Conservation (phyloP, 352 stramenopile genomes). For the Plasmopara halstedii region DNA sequence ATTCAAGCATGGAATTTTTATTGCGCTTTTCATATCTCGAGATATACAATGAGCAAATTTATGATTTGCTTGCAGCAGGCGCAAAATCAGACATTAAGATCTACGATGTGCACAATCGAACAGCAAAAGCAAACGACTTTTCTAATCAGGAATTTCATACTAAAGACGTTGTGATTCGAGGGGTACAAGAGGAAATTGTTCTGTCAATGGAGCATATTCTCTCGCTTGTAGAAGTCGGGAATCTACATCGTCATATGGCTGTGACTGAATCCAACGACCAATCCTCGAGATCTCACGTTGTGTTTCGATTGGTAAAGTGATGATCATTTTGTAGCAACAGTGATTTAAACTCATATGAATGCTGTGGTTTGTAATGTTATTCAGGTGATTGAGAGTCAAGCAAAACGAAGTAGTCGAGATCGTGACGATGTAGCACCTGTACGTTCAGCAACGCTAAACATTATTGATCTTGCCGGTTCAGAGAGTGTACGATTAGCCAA, state of each 20-base stretch:
- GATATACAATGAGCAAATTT: constrained; percentile 98
- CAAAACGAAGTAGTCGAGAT: constrained; percentile 27
- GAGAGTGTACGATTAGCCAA: constrained; percentile 81
- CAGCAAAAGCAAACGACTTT: constrained; percentile 12
- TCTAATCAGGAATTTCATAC: constrained; percentile 25
- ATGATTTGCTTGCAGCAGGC: constrained; percentile 88
- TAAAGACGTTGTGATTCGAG: constrained; percentile 84
- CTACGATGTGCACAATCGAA: constrained; percentile 53
- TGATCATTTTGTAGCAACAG: constrained; percentile 5
- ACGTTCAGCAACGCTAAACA: constrained; percentile 81
- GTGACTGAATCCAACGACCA: constrained; percentile 71
- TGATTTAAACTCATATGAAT: too few species aligned
- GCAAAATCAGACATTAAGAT: constrained; percentile 68
- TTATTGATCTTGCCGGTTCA: constrained; percentile 87
- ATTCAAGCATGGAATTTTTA: constrained; percentile 54
- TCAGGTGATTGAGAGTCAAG: constrained; percentile 73
- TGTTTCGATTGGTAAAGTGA: constrained; percentile 57
- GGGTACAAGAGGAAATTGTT: constrained; percentile 76
- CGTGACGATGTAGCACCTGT: constrained; percentile 22
- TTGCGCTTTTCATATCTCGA: constrained; percentile 93
- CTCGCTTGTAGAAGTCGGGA: constrained; percentile 76
- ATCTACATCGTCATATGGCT: constrained; percentile 68
- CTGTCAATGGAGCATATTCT: constrained; percentile 73
- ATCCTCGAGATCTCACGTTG: constrained; percentile 68
- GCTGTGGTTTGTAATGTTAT: too few species aligned